Evolutionary conservation across 805 yeast genomes (phyloP), one percentile per base, ranked within the genome.

Genomic region (Candida andamanensis): DNA sequence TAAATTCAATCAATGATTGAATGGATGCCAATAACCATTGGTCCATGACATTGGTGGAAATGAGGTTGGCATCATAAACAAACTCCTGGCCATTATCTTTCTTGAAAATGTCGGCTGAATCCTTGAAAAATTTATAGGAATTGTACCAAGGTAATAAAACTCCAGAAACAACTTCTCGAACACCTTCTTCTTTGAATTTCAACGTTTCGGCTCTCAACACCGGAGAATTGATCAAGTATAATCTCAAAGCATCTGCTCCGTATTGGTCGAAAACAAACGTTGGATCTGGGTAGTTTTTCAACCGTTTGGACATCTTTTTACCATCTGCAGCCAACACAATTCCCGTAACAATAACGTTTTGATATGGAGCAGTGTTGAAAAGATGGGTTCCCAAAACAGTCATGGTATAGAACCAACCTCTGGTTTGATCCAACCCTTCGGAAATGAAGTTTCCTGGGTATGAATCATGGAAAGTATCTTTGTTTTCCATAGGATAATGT

Each of bases 341-440:
- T 72, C 99, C 99, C 26, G 87, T 72, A 32, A 92, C 98, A 58
- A 92, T 85, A 44, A 89, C 95, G 60, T 92, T 92, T 63, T 90
- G 69, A 72, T 83, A 92, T 30, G 99, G 97, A 42, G 95, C 94
- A 37, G 80, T 75, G 52, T 83, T 80, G 68, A 92, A 92, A 50
- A 92, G 68, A 50, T 90, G 97, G 36, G 95, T 85, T 60, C 97
- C 98, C 52, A 92, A 73, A 15, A 92, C 96, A 28, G 95, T 81
- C 59, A 92, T 73, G 32, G 98, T 92, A 64, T 92, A 92, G 68
- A 92, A 92, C 99, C 99, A 92, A 58, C 99, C 99, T 77, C 99
- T 85, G 38, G 99, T 92, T 71, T 92, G 99, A 67, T 92, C 99
- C 50, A 92, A 76, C 67, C 99, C 99, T 72, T 92, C 99, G 39